Base-by-base conservation (phyloP, 2,329 filamentous ascomycete genomes). In the Alternaria alternata region DNA sequence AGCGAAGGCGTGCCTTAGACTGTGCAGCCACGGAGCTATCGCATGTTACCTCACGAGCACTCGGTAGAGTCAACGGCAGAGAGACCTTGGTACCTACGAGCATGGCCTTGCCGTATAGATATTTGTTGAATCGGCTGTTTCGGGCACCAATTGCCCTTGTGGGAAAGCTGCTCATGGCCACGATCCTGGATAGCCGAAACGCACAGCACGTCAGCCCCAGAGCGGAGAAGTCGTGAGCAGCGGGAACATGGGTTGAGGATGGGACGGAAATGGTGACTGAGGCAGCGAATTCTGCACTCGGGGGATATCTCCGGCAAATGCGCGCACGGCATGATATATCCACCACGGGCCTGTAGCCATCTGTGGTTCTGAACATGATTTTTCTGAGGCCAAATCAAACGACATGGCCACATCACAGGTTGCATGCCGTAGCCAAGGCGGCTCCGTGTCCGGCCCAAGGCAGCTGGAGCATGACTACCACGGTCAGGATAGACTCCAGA, bases 131-230 rank as follows among this genome's bases (percentile, higher is more conserved):
- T 57, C 59, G 62, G 64, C 64, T 65, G 39, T 42, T 54, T 51
- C 48, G 48, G 47, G 62, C 69, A 59, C 61, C 68, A 68, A 68
- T 64, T 62, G 57, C 64, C 63, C 46, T 32, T 53, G 42, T 57
- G 42, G 59, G 39, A 48, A 61, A 51, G 48, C 54, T 39, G 32
- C 51, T 61, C 57, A 46, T 62, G 54, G 55, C 61, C 61, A 43
- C 48, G 48, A 68, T 67, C 62, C 67, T 68, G 66, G 69, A 63
- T 60, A 55, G 62, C 67, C 69, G 67, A 71, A 70, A 73, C 69
- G 55, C 54, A 63, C 61, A 66, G 71, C 74, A 73, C 69, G 70
- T 75, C 71, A 68, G 65, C 68, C 64, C 63, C 68, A 66, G 62
- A 65, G 64, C 64, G 66, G 64, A 68, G 65, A 64, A 58, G 53